Conservation (phyloP, 1,284 basidiomycete genomes). For the Pholiota adiposa region DNA sequence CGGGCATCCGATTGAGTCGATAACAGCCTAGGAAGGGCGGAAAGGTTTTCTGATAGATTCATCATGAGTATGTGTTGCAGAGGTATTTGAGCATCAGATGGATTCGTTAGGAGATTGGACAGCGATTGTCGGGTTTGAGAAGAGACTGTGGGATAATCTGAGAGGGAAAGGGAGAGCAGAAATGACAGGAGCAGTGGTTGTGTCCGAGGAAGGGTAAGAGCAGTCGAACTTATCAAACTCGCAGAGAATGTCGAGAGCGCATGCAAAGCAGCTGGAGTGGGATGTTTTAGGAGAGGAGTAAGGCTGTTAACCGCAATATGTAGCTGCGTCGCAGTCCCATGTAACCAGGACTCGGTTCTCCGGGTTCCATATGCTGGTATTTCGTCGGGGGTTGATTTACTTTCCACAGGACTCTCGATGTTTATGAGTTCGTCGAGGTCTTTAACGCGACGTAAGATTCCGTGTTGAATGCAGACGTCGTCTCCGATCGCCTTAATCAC, state of each 20-base stretch:
- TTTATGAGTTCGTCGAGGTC: constrained; percentile 61
- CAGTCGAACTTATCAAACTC: constrained; percentile 55
- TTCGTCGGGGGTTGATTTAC: constrained; percentile 4
- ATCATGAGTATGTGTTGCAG: constrained; percentile 59
- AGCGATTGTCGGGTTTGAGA: constrained; percentile 52
- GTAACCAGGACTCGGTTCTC: constrained; percentile 63
- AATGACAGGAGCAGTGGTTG: constrained; percentile 71
- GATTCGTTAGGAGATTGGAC: constrained; percentile 46
- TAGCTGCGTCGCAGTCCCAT: constrained; percentile 66
- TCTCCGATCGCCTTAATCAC: constrained; percentile 66
- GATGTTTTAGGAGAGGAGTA: constrained; percentile 65
- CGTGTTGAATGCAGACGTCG: constrained; percentile 64
- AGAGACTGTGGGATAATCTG: constrained; percentile 58
- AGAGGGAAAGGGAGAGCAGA: constrained; percentile 65
- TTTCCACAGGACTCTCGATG: constrained; percentile 1
- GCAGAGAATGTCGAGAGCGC: constrained; percentile 62
- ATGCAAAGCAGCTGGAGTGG: constrained; percentile 61
- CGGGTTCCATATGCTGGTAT: constrained; percentile 45
- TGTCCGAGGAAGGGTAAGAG: constrained; percentile 64
- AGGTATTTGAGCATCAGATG: constrained; percentile 44
- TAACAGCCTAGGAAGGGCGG: constrained; percentile 77
- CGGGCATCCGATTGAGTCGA: constrained; percentile 71
- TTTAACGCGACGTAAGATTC: constrained; percentile 56
- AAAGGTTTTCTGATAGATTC: constrained; percentile 65
- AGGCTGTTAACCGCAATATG: constrained; percentile 70